Evolutionary conservation across 2,329 filamentous ascomycete genomes (phyloP).

Genomic region (Botrytis byssoidea): DNA sequence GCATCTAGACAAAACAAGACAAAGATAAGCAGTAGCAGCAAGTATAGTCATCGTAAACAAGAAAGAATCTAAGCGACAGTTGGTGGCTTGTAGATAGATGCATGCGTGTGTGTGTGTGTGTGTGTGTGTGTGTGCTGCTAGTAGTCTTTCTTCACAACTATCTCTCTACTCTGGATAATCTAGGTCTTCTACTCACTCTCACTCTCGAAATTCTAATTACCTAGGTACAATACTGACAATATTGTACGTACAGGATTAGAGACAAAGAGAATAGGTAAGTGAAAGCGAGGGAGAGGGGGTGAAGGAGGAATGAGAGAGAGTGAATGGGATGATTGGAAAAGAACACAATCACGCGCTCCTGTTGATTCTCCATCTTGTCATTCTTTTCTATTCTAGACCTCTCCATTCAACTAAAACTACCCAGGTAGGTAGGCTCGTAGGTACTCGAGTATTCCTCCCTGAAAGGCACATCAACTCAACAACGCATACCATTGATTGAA

Average conservation of each 20-base stretch:
- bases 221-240: background rate
- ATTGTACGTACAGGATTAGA: background rate
- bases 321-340: background rate
- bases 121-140: background rate
- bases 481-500: background rate
- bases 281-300: background rate
- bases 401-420: background rate
- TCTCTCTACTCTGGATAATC: background rate
- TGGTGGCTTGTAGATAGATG: background rate
- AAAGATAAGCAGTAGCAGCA: background rate
- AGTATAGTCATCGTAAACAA: background rate
- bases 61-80: background rate
- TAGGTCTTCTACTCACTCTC: background rate
- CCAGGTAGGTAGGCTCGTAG: background rate
- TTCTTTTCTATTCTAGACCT: background rate
- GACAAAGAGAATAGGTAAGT: background rate
- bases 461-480: conserved; percentile 5
- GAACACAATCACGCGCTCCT: background rate
- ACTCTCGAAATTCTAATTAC: background rate
- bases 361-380: background rate
- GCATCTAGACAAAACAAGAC: conserved; percentile 2
- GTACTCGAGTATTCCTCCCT: background rate
- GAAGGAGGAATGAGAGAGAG: background rate
- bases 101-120: background rate
- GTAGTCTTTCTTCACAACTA: background rate